Base-by-base conservation (phyloP, 2,329 filamentous ascomycete species). In the Xylariaceae sp. region DNA sequence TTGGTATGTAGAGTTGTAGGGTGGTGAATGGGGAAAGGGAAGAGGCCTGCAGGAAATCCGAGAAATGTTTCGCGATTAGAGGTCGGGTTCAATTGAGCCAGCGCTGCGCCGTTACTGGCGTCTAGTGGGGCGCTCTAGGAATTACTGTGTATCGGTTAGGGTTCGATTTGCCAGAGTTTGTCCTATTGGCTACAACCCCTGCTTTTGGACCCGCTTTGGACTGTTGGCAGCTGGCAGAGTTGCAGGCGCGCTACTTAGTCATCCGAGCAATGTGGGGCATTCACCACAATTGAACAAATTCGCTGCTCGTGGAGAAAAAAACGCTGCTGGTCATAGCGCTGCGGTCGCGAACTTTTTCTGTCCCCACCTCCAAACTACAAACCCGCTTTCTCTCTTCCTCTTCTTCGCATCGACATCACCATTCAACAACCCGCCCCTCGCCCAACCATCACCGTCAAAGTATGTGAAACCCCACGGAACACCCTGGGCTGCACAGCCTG, bases 381-480 rank as follows among this genome's bases (percentile, higher is more conserved):
- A 35, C 23, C 39, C 51, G 17, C 15, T 35, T 37, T 34, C 17
- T 57, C 58, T 59, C 15, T 56, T 64, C 57, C 55, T 62, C 62
- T 60, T 62, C 62, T 65, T 65, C 63, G 64, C 30, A 61, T 48
- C 54, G 52, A 50, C 53, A 66, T 66, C 65, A 65, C 66, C 67
- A 69, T 55, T 30, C 48, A 48, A 42, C 53, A 47, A 57, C 48
- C 15, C 23, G 13, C 23, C 13, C 55, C 23, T 58, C 47, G 47
- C 15, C 45, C 55, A 30, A 61, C 64, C 57, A 62, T 56, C 49
- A 58, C 65, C 50, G 61, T 69, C 67, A 77, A 80, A 78, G 78
- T 80, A 81, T 75, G 79, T 81, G 69, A 67, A 57, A 63, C 58
- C 54, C 57, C 55, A 60, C 56, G 52, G 47, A 52, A 61, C 67